Base-by-base conservation (phyloP, 345 rosid genomes). In the Euclidium syriacum region DNA sequence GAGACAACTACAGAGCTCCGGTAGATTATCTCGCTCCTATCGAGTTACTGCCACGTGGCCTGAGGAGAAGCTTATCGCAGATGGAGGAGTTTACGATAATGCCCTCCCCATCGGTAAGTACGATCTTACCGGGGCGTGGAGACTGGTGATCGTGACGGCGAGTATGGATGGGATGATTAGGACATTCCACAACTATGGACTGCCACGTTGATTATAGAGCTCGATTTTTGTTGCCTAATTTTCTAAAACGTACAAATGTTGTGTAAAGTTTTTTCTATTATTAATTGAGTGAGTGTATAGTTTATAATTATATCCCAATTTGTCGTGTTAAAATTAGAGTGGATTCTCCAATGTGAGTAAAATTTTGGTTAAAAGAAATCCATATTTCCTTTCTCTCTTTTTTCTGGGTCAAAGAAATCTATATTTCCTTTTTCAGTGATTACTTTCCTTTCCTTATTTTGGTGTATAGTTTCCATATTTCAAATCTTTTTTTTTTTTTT, bases 1-100 rank as follows among this genome's bases (percentile, higher is more conserved):
- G 76, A 82, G 59, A 56, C 79, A 73, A 18, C 47, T 76, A 1
- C 86, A 78, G 52, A 79, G 83, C 27, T 78, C 82, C 4, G 78
- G 81, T 17, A 76, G 64, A 55, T 84, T 85, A 81, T 79, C 81
- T 63, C 79, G 87, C 1, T 67, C 79, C 0, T 71, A 78, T 74
- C 80, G 79, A 44, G 83, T 77, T 26, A 72, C 82, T 0, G 83
- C 92, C 14, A 92, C 97, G 23, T 92, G 98, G 98, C 98, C 98
- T 0, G 98, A 78, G 75, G 98, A 92, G 76, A 83, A 80, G 58
- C 91, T 92, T 47, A 85, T 78, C 10, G 23, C 41, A 11, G 64
- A 12, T 4, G 62, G 52, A n/a, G 9, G 32, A 52, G 11, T 4
- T 48, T 36, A 64, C 16, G 47, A 50, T 3, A 24, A 12, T 49